Percentiles rank a stretch among this genome's conserved stretches.
These are phyloP conservation scores for Colletotrichum sp. DNA, from an alignment of 2,329 filamentous ascomycete species.

Conservation along the genomic window DNA sequence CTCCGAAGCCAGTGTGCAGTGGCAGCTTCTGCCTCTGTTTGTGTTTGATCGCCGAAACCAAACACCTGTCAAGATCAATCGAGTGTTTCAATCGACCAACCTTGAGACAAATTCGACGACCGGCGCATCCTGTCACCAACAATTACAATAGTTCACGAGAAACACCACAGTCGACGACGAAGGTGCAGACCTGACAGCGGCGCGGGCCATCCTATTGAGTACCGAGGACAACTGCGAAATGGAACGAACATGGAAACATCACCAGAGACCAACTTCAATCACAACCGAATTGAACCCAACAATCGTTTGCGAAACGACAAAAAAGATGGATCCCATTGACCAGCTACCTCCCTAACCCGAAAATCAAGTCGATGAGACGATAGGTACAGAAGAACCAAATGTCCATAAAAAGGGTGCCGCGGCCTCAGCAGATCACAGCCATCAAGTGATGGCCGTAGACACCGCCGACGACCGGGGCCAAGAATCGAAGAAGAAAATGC, in stretches of 20 bases:
- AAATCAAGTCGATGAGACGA: slow-evolving; percentile 5
- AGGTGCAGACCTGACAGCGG: background rate
- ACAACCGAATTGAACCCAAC: background rate
- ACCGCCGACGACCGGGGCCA: background rate
- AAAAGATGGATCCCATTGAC: slow-evolving; percentile 4
- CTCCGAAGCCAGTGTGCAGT: background rate
- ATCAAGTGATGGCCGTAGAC: background rate
- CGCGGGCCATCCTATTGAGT: background rate
- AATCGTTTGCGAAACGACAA: background rate
- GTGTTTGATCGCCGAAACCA: background rate
- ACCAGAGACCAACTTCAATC: background rate
- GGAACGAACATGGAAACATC: background rate
- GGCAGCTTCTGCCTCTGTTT: background rate
- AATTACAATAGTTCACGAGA: background rate
- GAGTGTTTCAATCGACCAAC: background rate
- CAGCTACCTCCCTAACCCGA: slow-evolving; percentile 14
- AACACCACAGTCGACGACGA: background rate
- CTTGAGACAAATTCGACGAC: background rate
- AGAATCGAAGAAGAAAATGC: slow-evolving; percentile 14
- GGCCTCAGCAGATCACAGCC: background rate
- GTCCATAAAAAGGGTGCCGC: background rate
- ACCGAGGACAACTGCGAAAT: background rate
- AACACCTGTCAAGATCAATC: background rate
- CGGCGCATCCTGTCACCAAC: background rate
- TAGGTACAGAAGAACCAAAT: slow-evolving; percentile 19